Percentiles rank a stretch among this genome's conserved stretches.
Conservation (phyloP, 2,329 filamentous ascomycete genomes). For the Colletotrichum australisinense region DNA sequence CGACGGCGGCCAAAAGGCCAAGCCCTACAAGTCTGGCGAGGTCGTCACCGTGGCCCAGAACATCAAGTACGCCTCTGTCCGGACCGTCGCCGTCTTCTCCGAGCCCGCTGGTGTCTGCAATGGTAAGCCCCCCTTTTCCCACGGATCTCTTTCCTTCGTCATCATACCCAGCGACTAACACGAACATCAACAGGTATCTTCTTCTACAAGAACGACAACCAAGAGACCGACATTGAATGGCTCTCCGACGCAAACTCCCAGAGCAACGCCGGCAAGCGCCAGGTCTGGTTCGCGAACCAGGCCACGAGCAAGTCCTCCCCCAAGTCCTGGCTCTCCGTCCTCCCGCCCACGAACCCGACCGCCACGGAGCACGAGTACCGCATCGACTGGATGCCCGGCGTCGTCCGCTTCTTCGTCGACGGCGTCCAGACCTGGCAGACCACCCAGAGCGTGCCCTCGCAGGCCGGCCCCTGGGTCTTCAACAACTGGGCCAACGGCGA, state of each 20-base stretch:
- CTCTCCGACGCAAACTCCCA: slow-evolving; percentile 42
- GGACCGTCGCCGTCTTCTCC: slow-evolving; percentile 42
- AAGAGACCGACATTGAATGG: slow-evolving; percentile 48
- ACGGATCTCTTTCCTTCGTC: too few species aligned
- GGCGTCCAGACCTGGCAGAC: slow-evolving; percentile 41
- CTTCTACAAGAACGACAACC: slow-evolving; percentile 42
- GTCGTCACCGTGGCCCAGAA: slow-evolving; percentile 40
- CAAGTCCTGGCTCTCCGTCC: slow-evolving; percentile 27
- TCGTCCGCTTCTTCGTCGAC: slow-evolving; percentile 42
- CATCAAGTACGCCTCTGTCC: slow-evolving; percentile 44
- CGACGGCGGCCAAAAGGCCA: slow-evolving; percentile 39
- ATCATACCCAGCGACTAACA: neutral
- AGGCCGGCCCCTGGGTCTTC: slow-evolving; percentile 43
- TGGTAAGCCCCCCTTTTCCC: slow-evolving; percentile 33
- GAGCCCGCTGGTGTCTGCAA: slow-evolving; percentile 46
- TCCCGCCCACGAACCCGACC: slow-evolving; percentile 39
- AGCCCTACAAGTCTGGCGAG: slow-evolving; percentile 41
- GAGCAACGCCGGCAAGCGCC: slow-evolving; percentile 40
- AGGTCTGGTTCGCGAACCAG: slow-evolving; percentile 47
- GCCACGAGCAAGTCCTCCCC: slow-evolving; percentile 37
- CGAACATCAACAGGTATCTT: slow-evolving; percentile 42
- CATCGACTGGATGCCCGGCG: slow-evolving; percentile 43
- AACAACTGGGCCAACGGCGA: slow-evolving; percentile 48
- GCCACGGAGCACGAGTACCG: slow-evolving; percentile 45
- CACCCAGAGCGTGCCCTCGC: slow-evolving; percentile 39